Evolutionary conservation across 192 early-diverging fungal species (phyloP), one percentile per base, ranked within the genome.

Genomic region (Diversispora epigaea): DNA sequence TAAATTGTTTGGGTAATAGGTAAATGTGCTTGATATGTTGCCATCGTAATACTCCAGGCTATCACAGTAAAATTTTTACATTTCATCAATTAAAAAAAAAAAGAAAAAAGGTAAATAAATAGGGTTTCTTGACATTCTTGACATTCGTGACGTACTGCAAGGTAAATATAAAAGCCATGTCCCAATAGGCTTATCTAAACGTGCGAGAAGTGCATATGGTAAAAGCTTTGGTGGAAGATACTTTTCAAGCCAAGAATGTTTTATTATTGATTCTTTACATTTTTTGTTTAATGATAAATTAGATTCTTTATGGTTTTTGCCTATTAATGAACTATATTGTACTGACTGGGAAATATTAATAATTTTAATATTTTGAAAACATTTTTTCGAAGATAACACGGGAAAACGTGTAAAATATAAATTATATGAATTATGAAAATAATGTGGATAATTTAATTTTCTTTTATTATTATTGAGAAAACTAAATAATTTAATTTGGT

Each of bases 81-180:
- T n/a, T n/a, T 70, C 50, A 40, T 21, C 12, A 70, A 69, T 9
- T 54, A 21, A 10, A 5, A 69, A 15, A 25, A 25, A 22, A 21
- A 15, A 25, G 14, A 22, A 21, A 2, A 47, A 7, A 69, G 19
- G 12, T 14, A 3, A 41, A 54, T 15, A 15, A 9, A 21, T 19
- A 17, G 4, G 5, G 4, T 52, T 6, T 56, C n/a, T 55, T 8
- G 21, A n/a, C n/a, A n/a, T n/a, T n/a, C n/a, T n/a, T n/a, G n/a
- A n/a, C n/a, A n/a, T n/a, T n/a, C n/a, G n/a, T n/a, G n/a, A 72
- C 22, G 3, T 89, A 81, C 90, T 87, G 78, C 96, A 96, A 21
- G 96, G 96, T 84, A 95, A 92, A 71, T 89, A 93, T 17, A 98
- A 86, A 32, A 98, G 83, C 89, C 93, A 95, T 2, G 95, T 96